Conservation (phyloP, 495 filamentous ascomycete species). For the Alectoria sarmentosa region DNA sequence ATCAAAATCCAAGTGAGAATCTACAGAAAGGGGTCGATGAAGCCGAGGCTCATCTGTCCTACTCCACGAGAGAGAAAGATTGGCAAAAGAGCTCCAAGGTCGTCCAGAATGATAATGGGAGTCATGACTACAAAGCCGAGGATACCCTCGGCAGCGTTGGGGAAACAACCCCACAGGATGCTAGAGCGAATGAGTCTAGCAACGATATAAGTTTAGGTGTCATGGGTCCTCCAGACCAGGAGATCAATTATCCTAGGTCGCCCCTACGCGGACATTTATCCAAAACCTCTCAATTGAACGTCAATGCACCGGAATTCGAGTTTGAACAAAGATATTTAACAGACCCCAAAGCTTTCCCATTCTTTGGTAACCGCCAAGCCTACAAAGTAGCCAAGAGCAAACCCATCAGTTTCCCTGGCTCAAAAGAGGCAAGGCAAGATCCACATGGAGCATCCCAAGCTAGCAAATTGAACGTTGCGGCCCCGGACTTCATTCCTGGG, state of each 20-base stretch:
- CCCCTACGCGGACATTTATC: constrained; percentile 17
- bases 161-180: constrained; percentile 27
- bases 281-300: constrained; percentile 70
- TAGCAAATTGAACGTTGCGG: constrained; percentile 48
- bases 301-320: constrained; percentile 73
- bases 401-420: not conserved
- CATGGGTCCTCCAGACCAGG: constrained; percentile 24
- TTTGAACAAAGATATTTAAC: constrained; percentile 63
- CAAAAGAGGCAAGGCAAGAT: not conserved
- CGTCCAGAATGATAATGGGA: constrained; percentile 54
- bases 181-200: constrained; percentile 47
- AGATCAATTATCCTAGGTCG: not conserved
- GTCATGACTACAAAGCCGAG: constrained; percentile 1
- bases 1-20: constrained; percentile 60
- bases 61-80: constrained; percentile 57
- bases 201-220: constrained; percentile 39
- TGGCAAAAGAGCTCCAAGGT: not conserved
- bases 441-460: constrained; percentile 2
- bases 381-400: not conserved
- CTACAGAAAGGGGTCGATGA: constrained; percentile 78
- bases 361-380: constrained; percentile 38
- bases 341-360: constrained; percentile 50
- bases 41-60: constrained; percentile 70
- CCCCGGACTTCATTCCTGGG: constrained; percentile 64
- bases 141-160: not conserved